phyloP scores from a whole-genome alignment of 2,329 filamentous ascomycete species.

The Salinomyces thailandicus region DNA sequence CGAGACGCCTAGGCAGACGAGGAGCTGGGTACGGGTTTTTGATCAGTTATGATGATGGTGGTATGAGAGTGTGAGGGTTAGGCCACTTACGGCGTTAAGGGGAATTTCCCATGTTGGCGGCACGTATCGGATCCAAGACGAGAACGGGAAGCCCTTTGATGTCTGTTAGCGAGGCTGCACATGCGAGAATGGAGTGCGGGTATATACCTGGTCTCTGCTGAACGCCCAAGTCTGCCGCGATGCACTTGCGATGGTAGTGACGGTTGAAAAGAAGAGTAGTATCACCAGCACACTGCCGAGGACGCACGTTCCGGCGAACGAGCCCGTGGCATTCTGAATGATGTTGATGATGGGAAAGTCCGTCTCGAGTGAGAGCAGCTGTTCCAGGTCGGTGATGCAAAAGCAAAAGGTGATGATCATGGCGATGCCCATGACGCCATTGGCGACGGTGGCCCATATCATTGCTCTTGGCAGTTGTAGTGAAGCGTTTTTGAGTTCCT shows the following conservation, averaged over 20 bases:
- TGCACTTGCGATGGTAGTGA: conserved; percentile 26
- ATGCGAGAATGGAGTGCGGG: no score
- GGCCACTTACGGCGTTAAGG: conserved; percentile 22
- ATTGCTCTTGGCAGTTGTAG: conserved; percentile 35
- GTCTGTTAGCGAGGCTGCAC: conserved; percentile 4
- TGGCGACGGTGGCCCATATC: conserved; percentile 32
- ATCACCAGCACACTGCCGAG: conserved; percentile 24
- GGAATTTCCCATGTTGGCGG: conserved; percentile 22
- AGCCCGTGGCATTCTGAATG: conserved; percentile 21
- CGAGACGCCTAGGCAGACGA: conserved; percentile 22
- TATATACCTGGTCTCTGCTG: conserved; percentile 21
- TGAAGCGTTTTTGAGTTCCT: conserved; percentile 29
- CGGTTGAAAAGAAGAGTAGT: conserved; percentile 24
- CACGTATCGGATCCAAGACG: conserved; percentile 24
- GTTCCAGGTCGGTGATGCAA: conserved; percentile 20
- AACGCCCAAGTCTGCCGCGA: conserved; percentile 27
- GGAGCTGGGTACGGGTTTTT: no score
- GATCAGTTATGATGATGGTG: no score
- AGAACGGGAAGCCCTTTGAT: conserved; percentile 24
- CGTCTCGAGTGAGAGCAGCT: conserved; percentile 16
- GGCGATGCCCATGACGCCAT: conserved; percentile 24
- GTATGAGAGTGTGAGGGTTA: neutral
- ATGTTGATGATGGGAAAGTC: conserved; percentile 24
- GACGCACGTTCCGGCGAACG: conserved; percentile 21
- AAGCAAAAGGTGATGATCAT: conserved; percentile 32